A percentile compares a stretch with the other conserved stretches of the same genome.
Conservation (phyloP, 179 eudicot genomes). For the Drosera spatulata region DNA sequence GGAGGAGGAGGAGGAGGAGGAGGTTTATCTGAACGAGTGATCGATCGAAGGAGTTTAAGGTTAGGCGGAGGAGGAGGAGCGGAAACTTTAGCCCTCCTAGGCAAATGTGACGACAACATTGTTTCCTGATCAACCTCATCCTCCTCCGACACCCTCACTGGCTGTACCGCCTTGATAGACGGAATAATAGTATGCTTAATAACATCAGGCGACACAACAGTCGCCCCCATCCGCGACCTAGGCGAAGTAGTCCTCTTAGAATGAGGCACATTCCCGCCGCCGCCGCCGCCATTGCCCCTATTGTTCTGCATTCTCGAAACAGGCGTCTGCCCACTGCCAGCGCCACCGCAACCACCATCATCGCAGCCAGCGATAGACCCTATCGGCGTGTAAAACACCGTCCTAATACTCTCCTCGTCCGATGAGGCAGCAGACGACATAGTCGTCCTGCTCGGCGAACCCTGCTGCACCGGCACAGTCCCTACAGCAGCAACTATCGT, state of each 20-base stretch:
- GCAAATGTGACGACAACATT: constrained; percentile 20
- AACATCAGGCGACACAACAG: constrained; percentile 44
- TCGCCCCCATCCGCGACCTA: constrained; percentile 33
- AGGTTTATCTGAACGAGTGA: constrained; percentile 12
- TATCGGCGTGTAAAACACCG: constrained; percentile 61
- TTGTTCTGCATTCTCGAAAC: constrained; percentile 15
- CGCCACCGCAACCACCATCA: constrained; percentile 19
- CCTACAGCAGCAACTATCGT: constrained; percentile 11
- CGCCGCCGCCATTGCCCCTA: constrained; percentile 12
- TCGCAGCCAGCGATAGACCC: constrained; percentile 63
- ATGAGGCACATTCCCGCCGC: constrained; percentile 23
- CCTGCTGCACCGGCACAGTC: constrained; percentile 22
- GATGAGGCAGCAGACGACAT: constrained; percentile 35
- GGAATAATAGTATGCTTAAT: constrained; percentile 48
- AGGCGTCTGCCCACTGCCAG: constrained; percentile 15
- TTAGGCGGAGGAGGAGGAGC: constrained; percentile 42
- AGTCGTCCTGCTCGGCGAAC: constrained; percentile 44
- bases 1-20: constrained; percentile 24
- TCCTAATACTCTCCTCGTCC: constrained; percentile 53
- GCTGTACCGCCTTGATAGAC: constrained; percentile 22
- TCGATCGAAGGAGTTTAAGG: constrained; percentile 26
- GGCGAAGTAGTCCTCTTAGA: constrained; percentile 73
- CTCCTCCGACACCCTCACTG: too few species aligned
- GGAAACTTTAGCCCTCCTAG: constrained; percentile 48
- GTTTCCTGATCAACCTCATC: too few species aligned